Evolutionary conservation across 192 early-diverging fungal genomes (phyloP).

Genomic region (Dimargaris cristalligena): DNA sequence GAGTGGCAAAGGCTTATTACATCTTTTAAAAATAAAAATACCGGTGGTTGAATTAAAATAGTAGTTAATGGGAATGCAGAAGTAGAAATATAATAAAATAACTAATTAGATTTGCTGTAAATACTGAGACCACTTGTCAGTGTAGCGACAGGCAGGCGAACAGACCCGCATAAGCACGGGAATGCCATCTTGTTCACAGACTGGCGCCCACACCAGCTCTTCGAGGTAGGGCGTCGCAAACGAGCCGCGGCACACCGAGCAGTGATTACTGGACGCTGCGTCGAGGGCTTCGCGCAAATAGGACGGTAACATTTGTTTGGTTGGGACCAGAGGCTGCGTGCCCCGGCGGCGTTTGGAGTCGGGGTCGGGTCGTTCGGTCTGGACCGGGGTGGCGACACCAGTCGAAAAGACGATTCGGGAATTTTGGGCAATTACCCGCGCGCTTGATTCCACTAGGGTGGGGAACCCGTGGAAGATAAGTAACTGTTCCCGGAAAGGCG

Average conservation of each 20-base stretch:
- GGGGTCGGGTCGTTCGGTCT: conserved; percentile 15
- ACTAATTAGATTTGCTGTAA: not conserved
- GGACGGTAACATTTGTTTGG: conserved; percentile 14
- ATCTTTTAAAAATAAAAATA: too few relatives aligned
- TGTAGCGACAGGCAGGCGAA: not conserved
- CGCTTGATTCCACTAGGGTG: conserved; percentile 22
- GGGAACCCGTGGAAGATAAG: conserved; percentile 17
- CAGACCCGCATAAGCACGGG: not conserved
- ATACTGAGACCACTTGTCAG: not conserved
- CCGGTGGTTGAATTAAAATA: too few relatives aligned
- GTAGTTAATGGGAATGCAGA: too few relatives aligned
- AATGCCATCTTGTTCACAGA: not conserved
- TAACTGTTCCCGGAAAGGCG: conserved; percentile 5
- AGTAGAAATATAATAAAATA: not conserved
- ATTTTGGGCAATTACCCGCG: conserved; percentile 17
- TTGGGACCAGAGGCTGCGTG: conserved; percentile 13
- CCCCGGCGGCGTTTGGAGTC: conserved; percentile 19
- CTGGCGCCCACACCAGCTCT: conserved; percentile 18
- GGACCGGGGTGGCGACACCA: conserved; percentile 20
- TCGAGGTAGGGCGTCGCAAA: conserved; percentile 18
- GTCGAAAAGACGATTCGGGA: conserved; percentile 12
- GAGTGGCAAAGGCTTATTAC: too few relatives aligned
- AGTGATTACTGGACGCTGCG: conserved; percentile 18
- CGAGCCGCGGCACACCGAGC: conserved; percentile 20
- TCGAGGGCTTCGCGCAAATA: conserved; percentile 19